Percentiles rank a stretch among this genome's conserved stretches.
These are phyloP conservation scores for Calocybe gambosa DNA, from an alignment of 1,284 basidiomycete species.

Conservation along the genomic window DNA sequence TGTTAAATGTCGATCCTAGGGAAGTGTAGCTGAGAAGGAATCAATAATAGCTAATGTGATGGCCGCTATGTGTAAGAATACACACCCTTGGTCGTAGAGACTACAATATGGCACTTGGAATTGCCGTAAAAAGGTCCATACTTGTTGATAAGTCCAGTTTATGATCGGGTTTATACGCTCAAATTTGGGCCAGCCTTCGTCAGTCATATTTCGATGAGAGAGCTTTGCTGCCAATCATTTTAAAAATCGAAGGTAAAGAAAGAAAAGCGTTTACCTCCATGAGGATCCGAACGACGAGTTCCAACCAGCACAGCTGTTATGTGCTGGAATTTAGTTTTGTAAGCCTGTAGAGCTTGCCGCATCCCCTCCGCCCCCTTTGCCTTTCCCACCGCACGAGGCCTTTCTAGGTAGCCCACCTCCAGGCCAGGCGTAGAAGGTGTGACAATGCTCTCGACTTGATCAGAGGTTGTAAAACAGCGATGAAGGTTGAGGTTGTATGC, in stretches of 20 bases:
- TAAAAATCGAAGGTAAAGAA: neutral
- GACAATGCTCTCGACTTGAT: slow-evolving; percentile 39
- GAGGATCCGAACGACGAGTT: slow-evolving; percentile 84
- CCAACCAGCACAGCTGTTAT: slow-evolving; percentile 86
- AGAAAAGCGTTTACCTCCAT: slow-evolving; percentile 65
- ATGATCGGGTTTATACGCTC: slow-evolving; percentile 95
- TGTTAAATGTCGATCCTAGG: slow-evolving; percentile 92
- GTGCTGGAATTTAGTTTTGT: slow-evolving; percentile 60
- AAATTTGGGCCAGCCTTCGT: slow-evolving; percentile 84
- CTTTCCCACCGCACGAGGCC: slow-evolving; percentile 35
- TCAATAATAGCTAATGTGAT: neutral
- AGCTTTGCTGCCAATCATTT: slow-evolving; percentile 47
- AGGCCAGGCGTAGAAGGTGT: slow-evolving; percentile 25
- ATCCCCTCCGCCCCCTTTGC: slow-evolving; percentile 72
- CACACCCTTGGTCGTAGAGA: slow-evolving; percentile 89
- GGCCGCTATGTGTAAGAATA: slow-evolving; percentile 7
- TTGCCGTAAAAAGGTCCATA: slow-evolving; percentile 83
- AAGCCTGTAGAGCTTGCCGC: slow-evolving; percentile 74
- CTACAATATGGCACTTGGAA: slow-evolving; percentile 81
- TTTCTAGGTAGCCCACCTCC: slow-evolving; percentile 18
- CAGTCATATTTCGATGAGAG: slow-evolving; percentile 71
- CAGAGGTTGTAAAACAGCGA: slow-evolving; percentile 41
- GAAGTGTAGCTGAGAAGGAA: slow-evolving; percentile 76
- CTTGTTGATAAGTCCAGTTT: slow-evolving; percentile 86
- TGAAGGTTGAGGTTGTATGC: slow-evolving; percentile 82